phyloP scores from a whole-genome alignment of 1,284 basidiomycete genomes.

The Cutaneotrichosporon cyanovorans region DNA sequence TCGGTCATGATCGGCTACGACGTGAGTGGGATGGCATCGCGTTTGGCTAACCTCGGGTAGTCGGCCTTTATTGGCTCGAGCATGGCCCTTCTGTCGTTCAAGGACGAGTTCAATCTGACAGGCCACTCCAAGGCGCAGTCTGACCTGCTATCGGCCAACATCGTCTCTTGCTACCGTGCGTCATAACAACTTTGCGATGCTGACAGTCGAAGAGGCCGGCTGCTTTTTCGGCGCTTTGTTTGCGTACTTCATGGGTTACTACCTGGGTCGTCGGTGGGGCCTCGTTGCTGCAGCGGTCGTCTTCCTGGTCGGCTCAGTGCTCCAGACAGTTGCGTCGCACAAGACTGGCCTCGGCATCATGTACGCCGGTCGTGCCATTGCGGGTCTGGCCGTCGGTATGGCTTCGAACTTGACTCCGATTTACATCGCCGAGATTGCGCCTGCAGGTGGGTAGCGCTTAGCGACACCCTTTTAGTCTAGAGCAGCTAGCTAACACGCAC shows the following conservation, averaged over 20 bases:
- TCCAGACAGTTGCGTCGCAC: conserved; percentile 34
- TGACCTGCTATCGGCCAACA: conserved; percentile 37
- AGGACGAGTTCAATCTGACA: conserved; percentile 46
- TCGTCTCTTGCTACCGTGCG: conserved; percentile 42
- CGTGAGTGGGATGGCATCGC: conserved; percentile 8
- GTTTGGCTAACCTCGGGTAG: conserved; percentile 14
- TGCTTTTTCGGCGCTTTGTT: conserved; percentile 23
- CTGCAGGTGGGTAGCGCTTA: too few species aligned
- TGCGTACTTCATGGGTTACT: conserved; percentile 22
- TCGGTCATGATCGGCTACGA: conserved; percentile 50
- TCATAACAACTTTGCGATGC: conserved; percentile 42
- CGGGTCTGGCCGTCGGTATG: conserved; percentile 40
- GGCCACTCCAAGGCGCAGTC: conserved; percentile 33
- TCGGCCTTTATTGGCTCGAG: conserved; percentile 48
- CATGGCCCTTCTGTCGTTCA: conserved; percentile 49
- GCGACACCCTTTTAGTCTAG: too few species aligned
- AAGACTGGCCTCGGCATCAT: conserved; percentile 28
- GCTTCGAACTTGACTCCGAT: conserved; percentile 34
- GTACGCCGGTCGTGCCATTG: conserved; percentile 35
- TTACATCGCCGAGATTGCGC: conserved; percentile 44
- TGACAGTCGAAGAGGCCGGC: conserved; percentile 26
- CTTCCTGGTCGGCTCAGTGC: conserved; percentile 38
- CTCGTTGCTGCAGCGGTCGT: conserved; percentile 29
- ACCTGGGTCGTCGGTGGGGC: conserved; percentile 27
- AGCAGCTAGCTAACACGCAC: conserved; percentile 42